These are phyloP conservation scores for Tilletia indica DNA, from an alignment of 1,284 basidiomycete genomes.

Conservation along the genomic window DNA sequence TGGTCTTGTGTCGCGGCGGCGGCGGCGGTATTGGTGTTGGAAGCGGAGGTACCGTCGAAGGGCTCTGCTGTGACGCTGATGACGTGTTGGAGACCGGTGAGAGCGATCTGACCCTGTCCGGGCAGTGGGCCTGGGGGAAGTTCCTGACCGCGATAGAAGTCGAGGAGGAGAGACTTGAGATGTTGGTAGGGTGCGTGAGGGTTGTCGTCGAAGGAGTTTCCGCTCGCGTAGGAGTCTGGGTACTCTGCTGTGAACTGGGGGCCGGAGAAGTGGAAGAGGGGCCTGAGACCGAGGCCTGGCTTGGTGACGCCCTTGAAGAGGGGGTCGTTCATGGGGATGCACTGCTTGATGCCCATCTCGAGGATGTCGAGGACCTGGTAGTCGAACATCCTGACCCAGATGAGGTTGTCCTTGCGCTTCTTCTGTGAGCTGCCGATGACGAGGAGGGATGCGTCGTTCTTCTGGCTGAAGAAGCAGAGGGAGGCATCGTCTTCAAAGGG, in stretches of 20 bases:
- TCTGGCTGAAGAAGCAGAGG: constrained; percentile 91
- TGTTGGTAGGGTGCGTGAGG: constrained; percentile 31
- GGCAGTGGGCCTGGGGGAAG: constrained; percentile 50
- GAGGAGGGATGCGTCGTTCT: constrained; percentile 93
- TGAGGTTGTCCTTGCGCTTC: constrained; percentile 85
- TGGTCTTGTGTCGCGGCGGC: not conserved
- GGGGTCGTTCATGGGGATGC: constrained; percentile 69
- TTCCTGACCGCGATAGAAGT: constrained; percentile 78
- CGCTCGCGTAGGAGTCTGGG: constrained; percentile 49
- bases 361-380: constrained; percentile 87
- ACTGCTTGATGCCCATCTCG: constrained; percentile 82
- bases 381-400: constrained; percentile 84
- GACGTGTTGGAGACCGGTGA: constrained; percentile 84
- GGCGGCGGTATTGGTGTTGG: not conserved
- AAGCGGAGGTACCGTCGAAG: not conserved
- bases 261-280: constrained; percentile 89
- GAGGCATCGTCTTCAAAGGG: constrained; percentile 76
- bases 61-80: constrained; percentile 61
- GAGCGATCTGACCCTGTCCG: constrained; percentile 73
- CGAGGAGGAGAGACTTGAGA: constrained; percentile 85
- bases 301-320: constrained; percentile 76
- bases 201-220: constrained; percentile 28
- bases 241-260: constrained; percentile 51
- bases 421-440: constrained; percentile 88
- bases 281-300: constrained; percentile 84